Conservation (phyloP, 202 grass and related monocot species). For the Schoenoplectus triqueter region DNA sequence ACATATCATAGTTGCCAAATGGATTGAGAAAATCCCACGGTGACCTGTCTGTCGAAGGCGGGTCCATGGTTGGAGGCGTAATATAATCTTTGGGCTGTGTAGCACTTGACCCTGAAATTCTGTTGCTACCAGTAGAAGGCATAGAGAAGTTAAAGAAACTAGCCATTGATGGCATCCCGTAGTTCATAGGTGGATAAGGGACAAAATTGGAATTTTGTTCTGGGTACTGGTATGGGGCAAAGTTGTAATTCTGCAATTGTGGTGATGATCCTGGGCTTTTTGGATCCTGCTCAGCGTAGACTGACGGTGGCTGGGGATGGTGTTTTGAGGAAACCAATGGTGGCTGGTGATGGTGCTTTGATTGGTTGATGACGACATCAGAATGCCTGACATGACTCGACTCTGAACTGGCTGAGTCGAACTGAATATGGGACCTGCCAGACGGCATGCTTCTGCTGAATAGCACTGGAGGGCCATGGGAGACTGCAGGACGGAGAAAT, state of each 20-base stretch:
- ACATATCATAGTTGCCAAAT: conserved; percentile 35
- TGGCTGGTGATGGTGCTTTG: conserved; percentile 24
- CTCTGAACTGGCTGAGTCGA: conserved; percentile 5
- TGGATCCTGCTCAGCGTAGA: background rate
- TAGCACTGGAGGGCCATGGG: background rate
- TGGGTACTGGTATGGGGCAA: conserved; percentile 24
- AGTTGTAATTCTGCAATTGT: conserved; percentile 29
- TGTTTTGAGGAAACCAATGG: conserved; percentile 11
- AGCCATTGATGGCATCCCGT: conserved; percentile 7
- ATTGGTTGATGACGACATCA: conserved; percentile 35
- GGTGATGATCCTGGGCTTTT: background rate
- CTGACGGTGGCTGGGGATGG: background rate
- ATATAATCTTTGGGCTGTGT: conserved; percentile 14
- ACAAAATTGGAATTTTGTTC: conserved; percentile 33
- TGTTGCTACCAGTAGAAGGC: conserved; percentile 2
- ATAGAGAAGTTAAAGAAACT: conserved; percentile 36
- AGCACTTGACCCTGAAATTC: background rate
- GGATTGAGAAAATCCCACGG: conserved; percentile 40
- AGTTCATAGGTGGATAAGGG: conserved; percentile 28
- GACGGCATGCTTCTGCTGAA: conserved; percentile 27
- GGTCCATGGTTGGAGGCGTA: conserved; percentile 5
- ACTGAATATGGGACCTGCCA: conserved; percentile 27
- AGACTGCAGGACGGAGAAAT: conserved; percentile 30
- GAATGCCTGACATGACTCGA: conserved; percentile 21
- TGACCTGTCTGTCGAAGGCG: conserved; percentile 19